A percentile compares a stretch with the other conserved stretches of the same genome.
Conservation (phyloP, 768 basidiomycete species). For the Suillus plorans region DNA sequence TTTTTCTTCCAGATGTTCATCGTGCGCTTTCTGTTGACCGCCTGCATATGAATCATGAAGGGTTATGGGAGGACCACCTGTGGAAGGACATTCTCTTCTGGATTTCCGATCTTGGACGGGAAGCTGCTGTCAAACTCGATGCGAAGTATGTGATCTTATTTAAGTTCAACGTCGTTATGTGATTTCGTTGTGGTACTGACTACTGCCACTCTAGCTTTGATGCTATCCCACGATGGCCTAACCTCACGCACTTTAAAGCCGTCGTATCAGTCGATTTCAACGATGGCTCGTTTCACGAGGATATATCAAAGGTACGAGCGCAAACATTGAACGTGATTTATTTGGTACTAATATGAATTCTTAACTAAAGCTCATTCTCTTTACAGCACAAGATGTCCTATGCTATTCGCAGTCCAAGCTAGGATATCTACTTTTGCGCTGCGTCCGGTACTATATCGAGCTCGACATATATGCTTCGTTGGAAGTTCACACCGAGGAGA, state of each 20-base stretch:
- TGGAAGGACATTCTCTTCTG: slow-evolving; percentile 22
- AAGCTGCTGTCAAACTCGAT: slow-evolving; percentile 8
- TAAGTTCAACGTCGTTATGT: neutral
- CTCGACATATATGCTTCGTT: slow-evolving; percentile 30
- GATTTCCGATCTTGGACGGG: slow-evolving; percentile 11
- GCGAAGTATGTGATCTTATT: slow-evolving; percentile 30
- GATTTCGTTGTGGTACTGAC: neutral
- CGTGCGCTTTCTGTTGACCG: slow-evolving; percentile 35
- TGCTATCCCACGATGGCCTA: slow-evolving; percentile 32
- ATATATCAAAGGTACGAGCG: slow-evolving; percentile 33
- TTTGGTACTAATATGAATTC: neutral
- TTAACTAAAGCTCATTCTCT: slow-evolving; percentile 33
- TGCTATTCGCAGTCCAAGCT: neutral
- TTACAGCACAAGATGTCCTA: slow-evolving; percentile 27
- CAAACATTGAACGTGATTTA: neutral
- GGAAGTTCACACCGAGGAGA: slow-evolving; percentile 31
- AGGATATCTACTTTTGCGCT: slow-evolving; percentile 28
- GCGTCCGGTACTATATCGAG: slow-evolving; percentile 32
- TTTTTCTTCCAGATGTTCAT: slow-evolving; percentile 35
- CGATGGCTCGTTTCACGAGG: slow-evolving; percentile 36
- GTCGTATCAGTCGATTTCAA: slow-evolving; percentile 28
- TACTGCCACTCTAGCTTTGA: slow-evolving; percentile 23
- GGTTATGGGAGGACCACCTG: slow-evolving; percentile 34
- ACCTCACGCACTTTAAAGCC: slow-evolving; percentile 33
- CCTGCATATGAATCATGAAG: slow-evolving; percentile 37